Evolutionary conservation across 2,329 filamentous ascomycete species (phyloP), one percentile per base, ranked within the genome.

Genomic region (Colletotrichum camelliae): DNA sequence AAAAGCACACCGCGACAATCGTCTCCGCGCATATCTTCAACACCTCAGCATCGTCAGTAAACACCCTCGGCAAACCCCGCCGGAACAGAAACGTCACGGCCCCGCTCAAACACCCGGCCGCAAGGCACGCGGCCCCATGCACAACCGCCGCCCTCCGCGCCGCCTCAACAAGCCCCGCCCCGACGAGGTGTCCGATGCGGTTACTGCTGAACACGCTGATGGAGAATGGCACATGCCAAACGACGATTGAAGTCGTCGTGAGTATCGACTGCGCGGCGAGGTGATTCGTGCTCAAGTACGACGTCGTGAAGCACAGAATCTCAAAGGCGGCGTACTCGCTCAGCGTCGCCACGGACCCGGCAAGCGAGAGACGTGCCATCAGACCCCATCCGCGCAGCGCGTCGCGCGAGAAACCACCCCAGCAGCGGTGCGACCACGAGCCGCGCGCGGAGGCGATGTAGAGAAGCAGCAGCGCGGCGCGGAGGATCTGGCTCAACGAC

Each of bases 401-500:
- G 3, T 81, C 77, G 2, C 80, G 76, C 9, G 85, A 85, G 58
- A 87, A 84, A 0, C 86, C 85, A 4, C 83, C 83, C 87, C 87
- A 88, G 82, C 88, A 89, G 75, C 84, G 80, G 35, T 80, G 83
- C 9, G 82, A 83, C 81, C 81, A 83, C 39, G 84, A 82, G 9
- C 86, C 86, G 73, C 86, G 43, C n/a, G n/a, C 84, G 69, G 86
- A 82, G 27, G 87, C 81, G 12, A 86, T 83, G 75, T 90, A 90
- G 1, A 86, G 37, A 27, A 88, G 82, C 1, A 91, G 83, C 3
- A 89, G 80, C 1, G 88, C 33, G 0, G 88, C 87, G 1, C 89
- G 85, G 4, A 90, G 81, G 43, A 87, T 85, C 70, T 90, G 88
- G 16, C 87, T 86, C 1, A 88, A 73, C 1, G 89, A 88, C 2